Evolutionary conservation across 2,329 filamentous ascomycete species (phyloP), one percentile per base, ranked within the genome.

Genomic region (Stagonosporopsis cucurbitacearum): DNA sequence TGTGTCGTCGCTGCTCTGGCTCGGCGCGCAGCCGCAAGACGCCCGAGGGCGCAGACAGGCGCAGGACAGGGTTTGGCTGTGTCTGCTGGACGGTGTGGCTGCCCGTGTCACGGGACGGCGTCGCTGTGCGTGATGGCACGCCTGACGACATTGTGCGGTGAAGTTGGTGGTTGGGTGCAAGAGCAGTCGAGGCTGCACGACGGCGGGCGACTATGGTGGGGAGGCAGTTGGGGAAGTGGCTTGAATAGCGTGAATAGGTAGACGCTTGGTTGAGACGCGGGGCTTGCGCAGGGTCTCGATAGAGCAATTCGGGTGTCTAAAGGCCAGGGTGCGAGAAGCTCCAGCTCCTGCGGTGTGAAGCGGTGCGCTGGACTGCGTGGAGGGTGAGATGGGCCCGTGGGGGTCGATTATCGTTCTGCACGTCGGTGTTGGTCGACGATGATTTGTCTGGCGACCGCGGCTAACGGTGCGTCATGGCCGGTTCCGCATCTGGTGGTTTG

Each of bases 1-100:
- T 95, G 44, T 86, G 86, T 48, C 88, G 82, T 17, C 80, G 75
- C 49, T 79, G 71, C 15, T 70, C 64, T 0, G 75, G 71, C 51
- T 75, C 72, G 43, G 76, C 78, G 49, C 80, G 77, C 8, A 82
- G 71, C 37, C 73, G 72, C 15, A 77, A 68, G 9, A 73, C 73
- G 15, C 70, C 73, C 19, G 73, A 71, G 15, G 72, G 67, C n/a
- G 72, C 63, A 28, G 66, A 70, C 15, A 73, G 67, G 19, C 71
- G 72, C 45, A 73, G 62, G 33, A 70, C 72, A 35, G 68, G 71
- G 43, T 70, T 69, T 5, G 69, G 70, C 15, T 58, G 64, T 8
- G 58, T 58, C 43, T 60, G 23, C 22, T 67, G 54, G 23, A 69
- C 64, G 9, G 68, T 72, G 20, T 54, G 65, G 49, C 67, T 72